A percentile compares a stretch with the other conserved stretches of the same genome.
phyloP scores from a whole-genome alignment of 805 yeast species.

The Ogataea methanolica region DNA sequence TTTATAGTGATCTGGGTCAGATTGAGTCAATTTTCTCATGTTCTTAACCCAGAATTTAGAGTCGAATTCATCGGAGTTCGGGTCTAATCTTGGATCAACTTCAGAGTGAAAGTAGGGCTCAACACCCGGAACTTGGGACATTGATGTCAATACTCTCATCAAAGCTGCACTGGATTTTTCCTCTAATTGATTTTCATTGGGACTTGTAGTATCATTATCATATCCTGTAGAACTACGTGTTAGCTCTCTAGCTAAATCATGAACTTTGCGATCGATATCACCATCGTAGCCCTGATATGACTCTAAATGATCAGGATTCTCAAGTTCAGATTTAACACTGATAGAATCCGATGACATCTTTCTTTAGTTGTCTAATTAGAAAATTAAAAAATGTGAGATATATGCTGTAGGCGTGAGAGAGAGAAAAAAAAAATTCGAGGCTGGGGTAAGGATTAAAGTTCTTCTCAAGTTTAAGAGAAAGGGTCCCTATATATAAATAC shows the following conservation, averaged over 20 bases:
- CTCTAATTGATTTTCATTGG: not conserved
- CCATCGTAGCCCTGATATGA: too few species aligned
- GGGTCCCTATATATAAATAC: too few species aligned
- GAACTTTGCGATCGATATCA: constrained; percentile 14
- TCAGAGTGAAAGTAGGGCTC: constrained; percentile 28
- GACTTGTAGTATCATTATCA: constrained; percentile 4
- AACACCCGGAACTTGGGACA: constrained; percentile 50
- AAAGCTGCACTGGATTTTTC: constrained; percentile 13
- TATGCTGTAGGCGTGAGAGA: too few species aligned
- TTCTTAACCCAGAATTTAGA: constrained; percentile 67
- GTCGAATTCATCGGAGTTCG: constrained; percentile 52
- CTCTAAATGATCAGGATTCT: too few species aligned
- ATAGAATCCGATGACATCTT: too few species aligned
- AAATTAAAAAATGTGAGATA: too few species aligned
- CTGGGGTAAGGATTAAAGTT: too few species aligned
- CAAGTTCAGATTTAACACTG: too few species aligned
- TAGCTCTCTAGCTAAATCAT: constrained; percentile 37
- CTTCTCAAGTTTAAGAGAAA: too few species aligned
- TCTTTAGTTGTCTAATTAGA: too few species aligned
- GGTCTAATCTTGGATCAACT: constrained; percentile 47
- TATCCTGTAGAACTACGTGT: constrained; percentile 14
- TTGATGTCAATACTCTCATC: constrained; percentile 38
- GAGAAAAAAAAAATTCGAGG: too few species aligned
- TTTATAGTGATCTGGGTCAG: constrained; percentile 60
- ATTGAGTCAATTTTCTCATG: constrained; percentile 44